Conservation (phyloP, 2,329 filamentous ascomycete genomes). For the Ophiostoma triangulosporum region DNA sequence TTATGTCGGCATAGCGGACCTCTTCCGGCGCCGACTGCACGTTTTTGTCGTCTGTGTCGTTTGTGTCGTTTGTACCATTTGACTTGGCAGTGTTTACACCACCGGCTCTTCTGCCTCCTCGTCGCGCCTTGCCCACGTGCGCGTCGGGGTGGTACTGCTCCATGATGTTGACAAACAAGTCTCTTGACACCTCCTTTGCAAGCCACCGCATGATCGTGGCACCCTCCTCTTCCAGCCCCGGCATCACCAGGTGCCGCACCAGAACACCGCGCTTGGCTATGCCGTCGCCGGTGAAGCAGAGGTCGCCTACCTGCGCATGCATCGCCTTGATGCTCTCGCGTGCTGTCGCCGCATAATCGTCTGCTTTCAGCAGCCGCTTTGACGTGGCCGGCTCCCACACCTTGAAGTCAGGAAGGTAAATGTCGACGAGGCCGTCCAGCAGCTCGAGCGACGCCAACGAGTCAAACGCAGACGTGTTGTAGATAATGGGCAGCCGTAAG, state of each 20-base stretch:
- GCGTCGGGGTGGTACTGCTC: constrained; percentile 75
- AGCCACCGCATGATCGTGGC: constrained; percentile 64
- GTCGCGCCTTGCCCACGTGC: constrained; percentile 60
- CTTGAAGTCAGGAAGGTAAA: constrained; percentile 84
- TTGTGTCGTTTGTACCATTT: too few relatives aligned
- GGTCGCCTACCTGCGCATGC: constrained; percentile 68
- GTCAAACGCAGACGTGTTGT: constrained; percentile 77
- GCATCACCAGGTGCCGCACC: constrained; percentile 74
- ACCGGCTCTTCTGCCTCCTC: constrained; percentile 16
- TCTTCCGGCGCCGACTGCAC: neutral
- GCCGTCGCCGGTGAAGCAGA: constrained; percentile 70
- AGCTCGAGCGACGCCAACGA: constrained; percentile 57
- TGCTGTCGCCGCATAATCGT: constrained; percentile 59
- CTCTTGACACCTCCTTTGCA: constrained; percentile 55
- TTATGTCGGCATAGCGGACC: constrained; percentile 63
- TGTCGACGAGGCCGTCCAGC: constrained; percentile 68
- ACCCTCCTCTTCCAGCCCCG: constrained; percentile 61
- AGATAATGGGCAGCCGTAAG: constrained; percentile 59
- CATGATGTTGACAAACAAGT: constrained; percentile 78
- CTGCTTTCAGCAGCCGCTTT: constrained; percentile 61
- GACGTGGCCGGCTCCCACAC: constrained; percentile 57
- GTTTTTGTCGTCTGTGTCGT: constrained; percentile 22
- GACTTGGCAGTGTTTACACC: neutral
- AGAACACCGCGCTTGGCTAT: constrained; percentile 67
- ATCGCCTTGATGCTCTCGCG: constrained; percentile 68